A percentile compares a stretch with the other conserved stretches of the same genome.
Conservation (phyloP, 73 alveolate species). For the Paramecium tetraurelia region DNA sequence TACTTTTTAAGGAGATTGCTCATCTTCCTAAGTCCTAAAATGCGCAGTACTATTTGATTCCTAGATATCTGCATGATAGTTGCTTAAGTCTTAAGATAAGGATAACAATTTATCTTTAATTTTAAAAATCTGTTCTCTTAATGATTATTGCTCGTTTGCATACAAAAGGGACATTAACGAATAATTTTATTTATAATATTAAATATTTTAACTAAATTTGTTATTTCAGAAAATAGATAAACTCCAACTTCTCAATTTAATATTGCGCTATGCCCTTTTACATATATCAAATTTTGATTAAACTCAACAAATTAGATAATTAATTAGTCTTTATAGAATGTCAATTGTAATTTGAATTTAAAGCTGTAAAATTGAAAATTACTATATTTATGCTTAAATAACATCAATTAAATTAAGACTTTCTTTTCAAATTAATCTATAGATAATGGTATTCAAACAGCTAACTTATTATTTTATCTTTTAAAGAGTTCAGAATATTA, state of each 20-base stretch:
- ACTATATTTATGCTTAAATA: too few species aligned
- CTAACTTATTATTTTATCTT: too few species aligned
- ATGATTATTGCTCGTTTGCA: not conserved
- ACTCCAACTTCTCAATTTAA: not conserved
- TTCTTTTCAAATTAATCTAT: too few species aligned
- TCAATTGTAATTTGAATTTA: not conserved
- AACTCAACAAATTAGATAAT: not conserved
- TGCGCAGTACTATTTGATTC: not conserved
- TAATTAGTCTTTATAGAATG: not conserved
- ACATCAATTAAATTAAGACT: too few species aligned
- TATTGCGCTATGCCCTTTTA: not conserved
- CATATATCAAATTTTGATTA: not conserved
- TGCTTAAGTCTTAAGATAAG: not conserved
- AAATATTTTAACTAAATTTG: not conserved
- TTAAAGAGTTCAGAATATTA: too few species aligned
- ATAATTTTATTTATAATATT: not conserved
- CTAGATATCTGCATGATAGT: not conserved
- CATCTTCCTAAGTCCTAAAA: not conserved
- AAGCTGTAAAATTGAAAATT: not conserved
- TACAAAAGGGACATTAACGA: slow-evolving; percentile 1
- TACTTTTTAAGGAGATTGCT: not conserved
- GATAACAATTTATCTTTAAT: not conserved
- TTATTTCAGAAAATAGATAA: not conserved
- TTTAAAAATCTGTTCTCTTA: not conserved
- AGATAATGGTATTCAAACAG: too few species aligned